These are phyloP conservation scores for Spergularia azorica DNA, from an alignment of 179 eudicot genomes.

Conservation along the genomic window DNA sequence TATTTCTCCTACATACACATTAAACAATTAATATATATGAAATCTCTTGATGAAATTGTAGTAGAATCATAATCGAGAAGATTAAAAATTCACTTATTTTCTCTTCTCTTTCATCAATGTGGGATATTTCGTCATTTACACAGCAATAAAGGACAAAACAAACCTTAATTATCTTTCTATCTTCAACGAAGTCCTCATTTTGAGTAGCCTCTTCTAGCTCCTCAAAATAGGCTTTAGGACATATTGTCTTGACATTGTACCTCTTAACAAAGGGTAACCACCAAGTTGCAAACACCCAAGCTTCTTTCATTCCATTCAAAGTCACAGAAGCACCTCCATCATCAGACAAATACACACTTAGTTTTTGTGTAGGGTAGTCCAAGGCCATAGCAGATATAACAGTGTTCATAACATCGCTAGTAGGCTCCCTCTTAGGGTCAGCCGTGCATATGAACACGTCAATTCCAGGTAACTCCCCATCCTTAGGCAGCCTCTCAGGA, in stretches of 20 bases:
- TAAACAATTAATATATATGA: no score
- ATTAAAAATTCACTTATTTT: no score
- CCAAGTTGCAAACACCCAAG: conserved; percentile 40
- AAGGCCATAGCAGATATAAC: conserved; percentile 47
- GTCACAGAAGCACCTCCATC: conserved; percentile 40
- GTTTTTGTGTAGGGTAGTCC: conserved; percentile 40
- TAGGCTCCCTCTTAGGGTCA: conserved; percentile 48
- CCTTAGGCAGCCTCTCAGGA: conserved; percentile 33
- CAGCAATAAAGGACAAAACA: background rate
- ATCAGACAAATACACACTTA: conserved; percentile 44
- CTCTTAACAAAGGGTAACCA: conserved; percentile 48
- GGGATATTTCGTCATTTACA: no score
- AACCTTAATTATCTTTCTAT: conserved; percentile 33
- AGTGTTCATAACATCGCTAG: conserved; percentile 48
- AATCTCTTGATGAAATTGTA: no score
- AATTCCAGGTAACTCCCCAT: conserved; percentile 29
- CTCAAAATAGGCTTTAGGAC: conserved; percentile 43
- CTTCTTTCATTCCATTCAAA: conserved; percentile 36
- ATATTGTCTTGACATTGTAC: conserved; percentile 33
- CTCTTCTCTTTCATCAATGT: no score
- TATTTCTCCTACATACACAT: conserved; percentile 27
- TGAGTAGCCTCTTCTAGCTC: conserved; percentile 8
- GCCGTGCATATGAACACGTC: conserved; percentile 49
- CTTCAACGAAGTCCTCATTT: conserved; percentile 26
- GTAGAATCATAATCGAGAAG: no score